phyloP scores from a whole-genome alignment of 805 yeast genomes.

The Yamadazyma insecticola region DNA sequence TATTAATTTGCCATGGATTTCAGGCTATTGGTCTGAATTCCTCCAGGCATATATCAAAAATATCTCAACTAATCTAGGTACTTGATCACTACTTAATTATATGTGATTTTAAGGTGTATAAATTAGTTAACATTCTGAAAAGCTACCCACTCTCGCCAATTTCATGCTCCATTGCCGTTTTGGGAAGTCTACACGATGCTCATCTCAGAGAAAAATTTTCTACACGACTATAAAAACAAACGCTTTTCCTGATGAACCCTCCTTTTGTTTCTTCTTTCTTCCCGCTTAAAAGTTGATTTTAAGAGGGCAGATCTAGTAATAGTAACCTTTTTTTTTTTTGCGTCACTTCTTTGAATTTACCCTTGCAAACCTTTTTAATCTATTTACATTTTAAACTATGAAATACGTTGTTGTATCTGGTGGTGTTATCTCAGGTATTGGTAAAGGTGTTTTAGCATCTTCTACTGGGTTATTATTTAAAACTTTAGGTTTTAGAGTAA shows the following conservation, averaged over 20 bases:
- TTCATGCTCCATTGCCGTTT: no score
- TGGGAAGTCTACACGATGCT: constrained; percentile 16
- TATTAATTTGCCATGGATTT: constrained; percentile 4
- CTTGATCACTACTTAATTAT: constrained; percentile 1
- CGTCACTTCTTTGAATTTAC: background rate
- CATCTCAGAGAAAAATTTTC: constrained; percentile 8
- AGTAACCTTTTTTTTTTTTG: background rate
- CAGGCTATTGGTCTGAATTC: constrained; percentile 1
- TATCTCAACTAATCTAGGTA: constrained; percentile 7
- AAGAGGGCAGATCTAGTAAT: constrained; percentile 31
- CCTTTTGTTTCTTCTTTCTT: constrained; percentile 23
- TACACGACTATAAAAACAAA: constrained; percentile 9
- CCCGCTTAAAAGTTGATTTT: constrained; percentile 42
- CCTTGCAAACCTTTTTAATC: background rate
- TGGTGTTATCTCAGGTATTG: constrained; percentile 99
- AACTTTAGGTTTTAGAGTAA: constrained; percentile 90
- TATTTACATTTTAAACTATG: constrained; percentile 40
- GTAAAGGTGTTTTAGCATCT: constrained; percentile 97
- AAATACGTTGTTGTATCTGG: constrained; percentile 99
- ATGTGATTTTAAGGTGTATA: constrained; percentile 15
- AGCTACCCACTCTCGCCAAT: no score
- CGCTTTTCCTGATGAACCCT: constrained; percentile 6
- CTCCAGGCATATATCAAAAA: constrained; percentile 7
- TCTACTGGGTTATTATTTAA: constrained; percentile 94
- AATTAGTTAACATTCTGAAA: constrained; percentile 14